Evolutionary conservation across 495 filamentous ascomycete species (phyloP).

Genomic region (Umbilicaria muhlenbergii): DNA sequence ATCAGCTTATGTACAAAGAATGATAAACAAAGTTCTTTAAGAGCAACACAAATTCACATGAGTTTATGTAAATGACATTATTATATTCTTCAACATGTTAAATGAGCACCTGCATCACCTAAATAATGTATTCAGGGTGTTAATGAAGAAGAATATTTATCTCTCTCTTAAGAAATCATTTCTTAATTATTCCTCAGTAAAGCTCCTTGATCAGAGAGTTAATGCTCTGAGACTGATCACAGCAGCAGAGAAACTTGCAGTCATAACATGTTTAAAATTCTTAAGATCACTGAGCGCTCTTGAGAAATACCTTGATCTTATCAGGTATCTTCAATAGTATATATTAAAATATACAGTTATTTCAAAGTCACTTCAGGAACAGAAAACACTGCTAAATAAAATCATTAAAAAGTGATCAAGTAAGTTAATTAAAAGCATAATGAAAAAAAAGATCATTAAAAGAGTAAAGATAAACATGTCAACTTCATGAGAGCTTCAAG

Average conservation of each 20-base stretch:
- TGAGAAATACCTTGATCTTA: neutral
- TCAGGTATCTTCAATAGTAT: neutral
- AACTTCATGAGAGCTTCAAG: no score
- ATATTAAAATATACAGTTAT: neutral
- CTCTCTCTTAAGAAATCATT: conserved; percentile 3
- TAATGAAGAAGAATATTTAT: neutral
- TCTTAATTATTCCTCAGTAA: conserved; percentile 6
- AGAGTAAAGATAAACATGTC: neutral
- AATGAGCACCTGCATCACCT: conserved; percentile 2
- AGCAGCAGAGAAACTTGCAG: neutral
- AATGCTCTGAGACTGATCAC: neutral
- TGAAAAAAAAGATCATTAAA: neutral
- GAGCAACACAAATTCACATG: neutral
- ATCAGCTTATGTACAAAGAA: neutral
- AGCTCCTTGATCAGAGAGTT: conserved; percentile 4
- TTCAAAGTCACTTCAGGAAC: neutral
- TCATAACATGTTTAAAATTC: neutral
- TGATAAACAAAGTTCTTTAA: neutral
- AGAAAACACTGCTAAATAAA: neutral
- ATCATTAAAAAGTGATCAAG: conserved; percentile 1
- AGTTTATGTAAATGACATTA: conserved; percentile 1
- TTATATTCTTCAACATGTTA: conserved; percentile 1
- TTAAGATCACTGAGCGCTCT: neutral
- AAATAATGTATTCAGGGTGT: neutral
- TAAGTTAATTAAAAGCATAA: neutral